Evolutionary conservation across 2,329 filamentous ascomycete species (phyloP), one percentile per base, ranked within the genome.

Genomic region (Hymenotorrendiella dingleyae): DNA sequence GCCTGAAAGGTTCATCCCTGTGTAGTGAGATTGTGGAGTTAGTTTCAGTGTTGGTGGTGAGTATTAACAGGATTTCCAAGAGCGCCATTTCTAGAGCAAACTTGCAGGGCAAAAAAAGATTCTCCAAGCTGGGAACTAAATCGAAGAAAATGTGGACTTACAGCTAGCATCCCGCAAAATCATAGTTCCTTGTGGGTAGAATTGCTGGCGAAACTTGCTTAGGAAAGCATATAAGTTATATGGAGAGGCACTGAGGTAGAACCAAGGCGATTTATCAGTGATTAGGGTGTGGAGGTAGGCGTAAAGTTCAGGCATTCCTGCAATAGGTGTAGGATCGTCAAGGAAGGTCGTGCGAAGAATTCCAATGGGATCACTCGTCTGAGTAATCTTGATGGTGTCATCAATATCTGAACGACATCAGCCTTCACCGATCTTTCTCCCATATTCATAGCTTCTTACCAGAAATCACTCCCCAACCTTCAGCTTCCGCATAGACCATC

Each of bases 201-300:
- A 67, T 2, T 71, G 61, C 41, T 81, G 67, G 26, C 88, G 73
- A 65, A 97, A 97, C 1, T 72, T 63, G 43, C 76, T 81, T 19
- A 97, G 73, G 64, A 96, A 93, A 0, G 86, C 84, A 59, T 96
- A 96, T 8, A 97, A 76, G 55, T 94, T 95, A 69, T 96, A 96
- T 0, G 91, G 91, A 0, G 89, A 94, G 0, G 91, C 90, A 0
- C 87, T 94, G 35, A 97, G 76, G 64, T 97, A 97, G 70, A 94
- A 95, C 74, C 86, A 95, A 0, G 88, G 77, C 1, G 88, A 83
- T 7, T 73, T 70, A 7, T 73, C 59, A 1, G 71, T 67, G 19
- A 81, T 56, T 4, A 71, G 53, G 5, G 65, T 62, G 33, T 81
- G 69, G 9, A 94, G 71, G 42, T 82, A 72, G 17, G 69, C 65